phyloP scores from a whole-genome alignment of 495 filamentous ascomycete genomes.

The Letharia lupina region DNA sequence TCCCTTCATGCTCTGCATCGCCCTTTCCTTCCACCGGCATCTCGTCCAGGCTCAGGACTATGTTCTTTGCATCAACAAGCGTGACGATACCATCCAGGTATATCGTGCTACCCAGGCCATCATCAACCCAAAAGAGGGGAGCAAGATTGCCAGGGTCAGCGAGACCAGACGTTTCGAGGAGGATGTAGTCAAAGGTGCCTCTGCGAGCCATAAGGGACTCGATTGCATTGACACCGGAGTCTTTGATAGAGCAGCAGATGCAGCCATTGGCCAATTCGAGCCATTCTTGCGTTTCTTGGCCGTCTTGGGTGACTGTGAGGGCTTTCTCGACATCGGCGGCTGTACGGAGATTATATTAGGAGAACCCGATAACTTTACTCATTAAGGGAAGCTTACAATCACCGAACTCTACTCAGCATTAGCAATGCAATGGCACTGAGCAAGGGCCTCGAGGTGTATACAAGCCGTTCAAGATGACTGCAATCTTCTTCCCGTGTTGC shows the following conservation, averaged over 20 bases:
- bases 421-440: constrained; percentile 7
- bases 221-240: constrained; percentile 84
- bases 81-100: constrained; percentile 97
- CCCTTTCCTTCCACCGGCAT: constrained; percentile 39
- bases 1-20: constrained; percentile 46
- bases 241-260: constrained; percentile 97
- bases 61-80: constrained; percentile 90
- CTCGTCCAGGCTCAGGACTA: constrained; percentile 71
- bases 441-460: constrained; percentile 20
- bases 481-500: constrained; percentile 92
- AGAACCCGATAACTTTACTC: neutral
- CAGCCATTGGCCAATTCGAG: constrained; percentile 93
- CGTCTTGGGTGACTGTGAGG: constrained; percentile 76
- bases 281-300: constrained; percentile 86
- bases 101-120: constrained; percentile 85
- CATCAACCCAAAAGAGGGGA: constrained; percentile 94
- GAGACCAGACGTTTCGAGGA: constrained; percentile 91
- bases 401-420: constrained; percentile 65
- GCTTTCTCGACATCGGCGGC: constrained; percentile 92
- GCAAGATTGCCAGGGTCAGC: constrained; percentile 95
- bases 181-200: constrained; percentile 93
- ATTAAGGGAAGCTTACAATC: constrained; percentile 56
- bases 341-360: constrained; percentile 28
- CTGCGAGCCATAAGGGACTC: constrained; percentile 93
- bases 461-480: constrained; percentile 90